Evolutionary conservation across 768 basidiomycete genomes (phyloP), one percentile per base, ranked within the genome.

Genomic region (Hygrocybe coccinea): DNA sequence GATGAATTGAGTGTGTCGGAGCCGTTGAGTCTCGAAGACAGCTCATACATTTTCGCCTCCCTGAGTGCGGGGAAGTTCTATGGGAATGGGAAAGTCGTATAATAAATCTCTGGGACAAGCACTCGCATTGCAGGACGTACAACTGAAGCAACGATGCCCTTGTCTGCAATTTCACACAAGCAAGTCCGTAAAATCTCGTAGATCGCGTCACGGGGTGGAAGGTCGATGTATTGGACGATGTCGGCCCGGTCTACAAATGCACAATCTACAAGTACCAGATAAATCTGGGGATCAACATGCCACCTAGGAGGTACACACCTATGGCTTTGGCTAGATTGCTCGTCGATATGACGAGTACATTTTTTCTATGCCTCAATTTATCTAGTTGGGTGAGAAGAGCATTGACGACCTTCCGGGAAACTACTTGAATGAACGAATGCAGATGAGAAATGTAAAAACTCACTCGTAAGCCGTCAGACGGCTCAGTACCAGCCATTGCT

Each of bases 191-290:
- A 73, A 60, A 99, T 97, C 69, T 93, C 89, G 71, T 97, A 98
- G 46, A 97, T 82, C 0, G 94, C 97, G 59, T 94, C 89, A 14
- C 86, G 81, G 5, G 94, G 86, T 1, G 97, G 97, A 6, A 93
- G 78, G 60, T 94, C 95, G 17, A 97, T 80, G 64, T 92, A 97
- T 75, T 95, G 95, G 17, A 97, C 84, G 48, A 98, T 93, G 64
- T 99, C 97, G 8, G 95, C 97, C 38, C 97, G 87, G 66, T 98
- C 97, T 47, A 97, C 85, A 67, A 97, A 98, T 3, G 95, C 97
- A 49, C 84, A 85, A 64, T 99, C 95, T 97, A 17, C 6, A 7
- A 47, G 8, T 10, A 34, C 48, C 37, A 49, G 15, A 37, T 49
- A 6, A 46, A 46, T 48, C 19, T 41, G 14, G 8, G 29, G 38